Conservation (phyloP, 345 rosid species). For the Mangifera indica region DNA sequence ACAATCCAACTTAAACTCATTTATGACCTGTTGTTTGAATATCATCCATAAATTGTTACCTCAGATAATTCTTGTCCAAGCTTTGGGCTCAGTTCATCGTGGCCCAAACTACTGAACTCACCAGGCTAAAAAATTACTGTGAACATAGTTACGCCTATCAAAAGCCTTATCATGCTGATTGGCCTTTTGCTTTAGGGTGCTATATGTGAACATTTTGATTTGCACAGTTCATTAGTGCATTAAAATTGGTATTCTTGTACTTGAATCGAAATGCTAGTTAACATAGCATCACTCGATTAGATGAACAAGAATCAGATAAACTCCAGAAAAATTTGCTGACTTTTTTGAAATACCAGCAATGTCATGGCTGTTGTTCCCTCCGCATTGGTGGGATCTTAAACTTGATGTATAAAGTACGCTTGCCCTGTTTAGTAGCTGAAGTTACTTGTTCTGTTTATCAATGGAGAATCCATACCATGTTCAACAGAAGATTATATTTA, state of each 20-base stretch:
- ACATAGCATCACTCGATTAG: background rate
- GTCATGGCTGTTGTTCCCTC: background rate
- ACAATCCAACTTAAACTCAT: slow-evolving; percentile 1
- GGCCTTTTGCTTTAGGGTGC: background rate
- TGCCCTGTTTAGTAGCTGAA: background rate
- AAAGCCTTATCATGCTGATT: background rate
- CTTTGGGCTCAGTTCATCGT: background rate
- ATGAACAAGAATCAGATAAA: background rate
- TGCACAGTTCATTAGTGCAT: background rate
- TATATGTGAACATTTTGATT: background rate
- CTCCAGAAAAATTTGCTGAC: background rate
- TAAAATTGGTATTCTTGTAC: background rate
- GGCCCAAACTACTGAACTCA: background rate
- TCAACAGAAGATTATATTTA: background rate
- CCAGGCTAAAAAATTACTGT: background rate
- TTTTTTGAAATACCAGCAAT: background rate
- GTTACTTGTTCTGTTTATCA: background rate
- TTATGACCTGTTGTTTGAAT: background rate
- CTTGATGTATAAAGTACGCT: background rate
- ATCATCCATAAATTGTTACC: background rate
- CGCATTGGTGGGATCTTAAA: background rate
- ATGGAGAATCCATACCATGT: background rate
- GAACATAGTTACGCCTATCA: background rate
- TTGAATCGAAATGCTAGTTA: background rate
- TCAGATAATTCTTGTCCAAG: background rate